These are phyloP conservation scores for Gracilaria domingensis DNA, from an alignment of 23 red algal genomes.

Conservation along the genomic window DNA sequence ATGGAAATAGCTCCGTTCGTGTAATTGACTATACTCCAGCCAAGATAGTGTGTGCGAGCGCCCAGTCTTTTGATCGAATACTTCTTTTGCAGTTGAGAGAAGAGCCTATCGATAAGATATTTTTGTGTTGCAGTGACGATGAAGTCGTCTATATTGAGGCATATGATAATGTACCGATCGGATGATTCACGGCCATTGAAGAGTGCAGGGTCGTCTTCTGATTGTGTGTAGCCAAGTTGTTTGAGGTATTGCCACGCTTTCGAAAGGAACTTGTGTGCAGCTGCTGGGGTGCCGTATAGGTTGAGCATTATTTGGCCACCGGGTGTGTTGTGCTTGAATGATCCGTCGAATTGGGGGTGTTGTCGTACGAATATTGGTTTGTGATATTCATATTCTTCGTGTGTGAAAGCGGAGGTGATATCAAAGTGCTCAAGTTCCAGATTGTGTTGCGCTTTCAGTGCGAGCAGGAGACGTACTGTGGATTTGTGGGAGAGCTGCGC, in stretches of 20 bases:
- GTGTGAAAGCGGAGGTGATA: constrained; percentile 31
- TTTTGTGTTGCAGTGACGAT: not conserved
- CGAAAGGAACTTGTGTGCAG: not conserved
- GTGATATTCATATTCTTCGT: constrained; percentile 26
- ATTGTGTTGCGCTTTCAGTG: not conserved
- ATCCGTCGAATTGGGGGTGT: not conserved
- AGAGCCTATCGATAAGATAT: not conserved
- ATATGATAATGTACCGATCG: not conserved
- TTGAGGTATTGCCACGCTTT: not conserved
- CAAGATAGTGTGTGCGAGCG: not conserved
- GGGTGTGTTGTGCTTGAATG: not conserved
- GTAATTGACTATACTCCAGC: no score
- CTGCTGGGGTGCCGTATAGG: not conserved
- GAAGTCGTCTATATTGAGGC: not conserved
- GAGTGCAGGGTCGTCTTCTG: not conserved
- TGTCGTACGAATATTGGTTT: not conserved
- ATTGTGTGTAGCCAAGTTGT: not conserved
- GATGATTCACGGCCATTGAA: no score
- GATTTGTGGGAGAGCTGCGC: not conserved
- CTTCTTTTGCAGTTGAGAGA: not conserved
- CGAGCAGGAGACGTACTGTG: not conserved
- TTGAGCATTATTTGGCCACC: not conserved
- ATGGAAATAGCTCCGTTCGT: not conserved
- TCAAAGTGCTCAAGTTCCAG: constrained; percentile 33
- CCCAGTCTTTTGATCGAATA: not conserved